Percentiles rank a stretch among this genome's conserved stretches.
Evolutionary conservation across 257 asterid genomes (phyloP).

Genomic region (Solanum dulcamara): DNA sequence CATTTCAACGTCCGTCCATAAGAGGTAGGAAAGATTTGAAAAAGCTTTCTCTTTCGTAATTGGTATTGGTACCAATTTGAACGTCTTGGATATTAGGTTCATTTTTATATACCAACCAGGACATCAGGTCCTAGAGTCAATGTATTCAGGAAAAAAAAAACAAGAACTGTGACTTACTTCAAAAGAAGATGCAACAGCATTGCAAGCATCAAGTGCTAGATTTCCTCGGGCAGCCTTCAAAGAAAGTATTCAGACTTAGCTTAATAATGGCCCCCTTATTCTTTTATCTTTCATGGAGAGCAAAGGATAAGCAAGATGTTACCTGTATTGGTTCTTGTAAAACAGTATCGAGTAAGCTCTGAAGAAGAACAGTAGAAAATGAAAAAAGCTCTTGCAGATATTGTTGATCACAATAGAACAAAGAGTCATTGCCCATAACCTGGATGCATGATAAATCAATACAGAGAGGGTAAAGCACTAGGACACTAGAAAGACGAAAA

Average conservation of each 20-base stretch:
- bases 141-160: background rate
- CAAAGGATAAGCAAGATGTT: background rate
- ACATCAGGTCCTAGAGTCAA: background rate
- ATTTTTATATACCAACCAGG: background rate
- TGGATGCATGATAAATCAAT: conserved; percentile 12
- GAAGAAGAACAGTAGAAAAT: conserved; percentile 36
- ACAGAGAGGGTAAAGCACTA: background rate
- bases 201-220: conserved; percentile 73
- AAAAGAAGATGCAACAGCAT: conserved; percentile 59
- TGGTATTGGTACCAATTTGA: background rate
- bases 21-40: background rate
- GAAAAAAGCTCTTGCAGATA: conserved; percentile 47
- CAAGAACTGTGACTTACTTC: conserved; percentile 27
- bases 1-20: background rate
- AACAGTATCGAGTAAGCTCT: conserved; percentile 29
- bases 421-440: conserved; percentile 38
- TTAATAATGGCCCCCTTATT: background rate
- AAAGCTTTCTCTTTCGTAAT: background rate
- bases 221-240: conserved; percentile 55
- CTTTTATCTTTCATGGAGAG: background rate
- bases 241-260: conserved; percentile 1
- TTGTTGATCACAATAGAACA: conserved; percentile 37
- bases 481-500: background rate
- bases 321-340: conserved; percentile 66
- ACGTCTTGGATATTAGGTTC: background rate